Evolutionary conservation across 1,139 yeast species (phyloP).

Genomic region (Diutina siamensis): DNA sequence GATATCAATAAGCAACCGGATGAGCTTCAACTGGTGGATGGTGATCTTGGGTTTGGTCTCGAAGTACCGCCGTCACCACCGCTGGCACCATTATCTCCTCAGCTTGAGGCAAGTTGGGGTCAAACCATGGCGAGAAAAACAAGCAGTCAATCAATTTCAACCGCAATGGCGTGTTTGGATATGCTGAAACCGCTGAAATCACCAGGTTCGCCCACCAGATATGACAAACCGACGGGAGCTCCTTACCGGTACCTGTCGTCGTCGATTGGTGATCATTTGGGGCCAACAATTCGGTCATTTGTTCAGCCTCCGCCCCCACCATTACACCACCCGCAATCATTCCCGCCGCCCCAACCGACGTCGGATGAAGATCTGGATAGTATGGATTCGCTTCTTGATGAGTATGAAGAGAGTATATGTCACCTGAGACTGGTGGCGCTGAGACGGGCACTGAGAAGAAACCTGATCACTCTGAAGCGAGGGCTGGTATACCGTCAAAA

Average conservation of each 20-base stretch:
- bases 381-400: conserved; percentile 42
- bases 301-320: not conserved
- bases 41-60: conserved; percentile 8
- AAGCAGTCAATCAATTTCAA: not conserved
- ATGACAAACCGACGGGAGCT: not conserved
- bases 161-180: conserved; percentile 5
- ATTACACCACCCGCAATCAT: not conserved
- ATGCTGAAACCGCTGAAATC: not conserved
- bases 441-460: conserved; percentile 9
- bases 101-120: not conserved
- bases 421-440: conserved; percentile 12
- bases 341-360: not conserved
- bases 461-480: not conserved
- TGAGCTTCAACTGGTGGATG: conserved; percentile 12
- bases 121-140: not conserved
- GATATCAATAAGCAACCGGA: conserved; percentile 11
- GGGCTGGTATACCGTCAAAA: conserved; percentile 15
- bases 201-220: not conserved
- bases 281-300: too few species aligned
- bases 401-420: conserved; percentile 34
- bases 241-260: too few species aligned
- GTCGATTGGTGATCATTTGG: too few species aligned
- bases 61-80: conserved; percentile 5
- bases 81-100: conserved; percentile 1
- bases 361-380: conserved; percentile 11